Percentiles rank a stretch among this genome's conserved stretches.
phyloP scores from a whole-genome alignment of 768 basidiomycete genomes.

The Lactarius akahatsu region DNA sequence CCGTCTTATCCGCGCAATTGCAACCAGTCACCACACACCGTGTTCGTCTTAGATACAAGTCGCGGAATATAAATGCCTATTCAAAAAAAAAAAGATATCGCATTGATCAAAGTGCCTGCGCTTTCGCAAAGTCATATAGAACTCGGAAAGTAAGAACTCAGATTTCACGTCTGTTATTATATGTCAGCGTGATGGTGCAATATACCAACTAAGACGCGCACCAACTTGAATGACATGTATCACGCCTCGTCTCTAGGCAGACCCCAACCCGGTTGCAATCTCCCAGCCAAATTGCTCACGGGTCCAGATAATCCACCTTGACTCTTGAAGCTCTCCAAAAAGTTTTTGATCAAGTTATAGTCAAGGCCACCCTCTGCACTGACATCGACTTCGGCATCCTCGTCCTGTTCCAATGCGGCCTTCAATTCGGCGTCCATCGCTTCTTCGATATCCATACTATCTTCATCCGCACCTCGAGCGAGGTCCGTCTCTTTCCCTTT shows the following conservation, averaged over 20 bases:
- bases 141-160: no score
- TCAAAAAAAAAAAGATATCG: no score
- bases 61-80: no score
- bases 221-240: neutral
- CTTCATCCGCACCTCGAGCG: slow-evolving; percentile 43
- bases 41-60: no score
- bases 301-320: slow-evolving; percentile 90
- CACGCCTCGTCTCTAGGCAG: slow-evolving; percentile 63
- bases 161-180: neutral
- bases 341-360: slow-evolving; percentile 93
- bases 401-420: slow-evolving; percentile 55
- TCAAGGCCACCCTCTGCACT: slow-evolving; percentile 56
- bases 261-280: slow-evolving; percentile 72
- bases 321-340: slow-evolving; percentile 93
- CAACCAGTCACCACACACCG: no score
- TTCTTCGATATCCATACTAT: slow-evolving; percentile 68
- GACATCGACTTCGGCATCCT: slow-evolving; percentile 56
- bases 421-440: slow-evolving; percentile 89
- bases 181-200: neutral
- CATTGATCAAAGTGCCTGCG: no score
- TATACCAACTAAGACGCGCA: neutral
- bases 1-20: no score
- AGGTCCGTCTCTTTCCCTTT: slow-evolving; percentile 40
- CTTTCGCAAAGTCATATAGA: no score
- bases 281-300: slow-evolving; percentile 84